These are phyloP conservation scores for Gomphus sp. DNA, from an alignment of 1,284 basidiomycete species.

Conservation along the genomic window DNA sequence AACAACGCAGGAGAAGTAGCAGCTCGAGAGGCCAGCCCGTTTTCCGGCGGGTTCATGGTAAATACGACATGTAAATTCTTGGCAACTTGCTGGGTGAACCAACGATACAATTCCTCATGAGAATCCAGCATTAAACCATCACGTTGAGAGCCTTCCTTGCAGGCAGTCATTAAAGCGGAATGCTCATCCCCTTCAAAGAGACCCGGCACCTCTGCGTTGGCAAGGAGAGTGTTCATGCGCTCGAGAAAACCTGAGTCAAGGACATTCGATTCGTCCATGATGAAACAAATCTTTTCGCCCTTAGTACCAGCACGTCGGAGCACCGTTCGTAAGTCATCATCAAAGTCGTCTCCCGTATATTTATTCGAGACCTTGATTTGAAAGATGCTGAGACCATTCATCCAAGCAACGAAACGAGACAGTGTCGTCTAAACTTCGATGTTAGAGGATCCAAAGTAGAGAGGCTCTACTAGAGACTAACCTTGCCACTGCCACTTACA, in stretches of 20 bases:
- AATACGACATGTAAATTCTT: conserved; percentile 97
- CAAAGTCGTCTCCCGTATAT: conserved; percentile 97
- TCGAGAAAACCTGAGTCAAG: conserved; percentile 98
- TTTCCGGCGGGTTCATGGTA: conserved; percentile 98
- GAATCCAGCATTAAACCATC: conserved; percentile 98
- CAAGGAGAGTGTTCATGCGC: conserved; percentile 97
- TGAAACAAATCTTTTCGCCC: conserved; percentile 98
- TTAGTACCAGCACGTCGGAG: conserved; percentile 94
- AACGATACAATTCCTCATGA: conserved; percentile 92
- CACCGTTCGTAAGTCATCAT: conserved; percentile 92
- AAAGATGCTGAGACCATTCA: conserved; percentile 98
- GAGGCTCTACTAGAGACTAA: conserved; percentile 25
- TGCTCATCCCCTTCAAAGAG: conserved; percentile 98
- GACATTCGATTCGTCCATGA: conserved; percentile 99
- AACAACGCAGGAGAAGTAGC: conserved; percentile 97
- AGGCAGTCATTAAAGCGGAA: conserved; percentile 93
- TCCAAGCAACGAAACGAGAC: conserved; percentile 98
- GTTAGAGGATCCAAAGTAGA: conserved; percentile 3
- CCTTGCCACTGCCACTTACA: conserved; percentile 97
- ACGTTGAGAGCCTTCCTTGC: conserved; percentile 96
- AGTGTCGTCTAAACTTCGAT: conserved; percentile 70
- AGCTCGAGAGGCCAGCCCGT: conserved; percentile 89
- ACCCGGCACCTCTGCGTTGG: conserved; percentile 99
- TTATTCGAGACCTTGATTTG: conserved; percentile 99
- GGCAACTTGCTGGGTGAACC: conserved; percentile 96